Evolutionary conservation across 2,329 filamentous ascomycete genomes (phyloP).

Genomic region (Penicillium sp.): DNA sequence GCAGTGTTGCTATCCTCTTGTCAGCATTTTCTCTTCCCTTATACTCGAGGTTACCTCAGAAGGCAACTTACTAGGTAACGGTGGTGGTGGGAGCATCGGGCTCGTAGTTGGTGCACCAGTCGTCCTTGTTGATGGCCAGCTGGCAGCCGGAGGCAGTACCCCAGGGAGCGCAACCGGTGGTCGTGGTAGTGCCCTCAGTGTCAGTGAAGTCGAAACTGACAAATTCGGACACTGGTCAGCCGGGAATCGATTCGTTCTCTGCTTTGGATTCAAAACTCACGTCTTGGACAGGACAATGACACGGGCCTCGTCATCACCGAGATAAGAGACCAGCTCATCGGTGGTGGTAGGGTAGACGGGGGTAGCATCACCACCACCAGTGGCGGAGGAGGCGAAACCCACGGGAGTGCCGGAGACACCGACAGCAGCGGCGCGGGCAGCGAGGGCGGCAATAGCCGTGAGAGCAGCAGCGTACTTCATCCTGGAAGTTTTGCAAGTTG

Average conservation of each 20-base stretch:
- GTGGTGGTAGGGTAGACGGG: slow-evolving; percentile 4
- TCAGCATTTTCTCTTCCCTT: no score
- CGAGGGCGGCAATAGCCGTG: slow-evolving; percentile 1
- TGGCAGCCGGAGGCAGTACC: slow-evolving; percentile 5
- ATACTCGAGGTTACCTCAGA: no score
- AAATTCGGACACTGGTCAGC: no score
- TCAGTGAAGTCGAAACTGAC: slow-evolving; percentile 6
- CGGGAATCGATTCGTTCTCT: no score
- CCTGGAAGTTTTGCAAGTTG: neutral
- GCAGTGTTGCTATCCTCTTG: slow-evolving; percentile 1
- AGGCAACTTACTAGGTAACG: slow-evolving; percentile 6
- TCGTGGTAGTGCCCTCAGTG: neutral
- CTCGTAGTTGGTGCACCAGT: slow-evolving; percentile 7
- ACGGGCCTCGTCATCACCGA: slow-evolving; percentile 4
- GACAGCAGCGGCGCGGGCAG: slow-evolving; percentile 2
- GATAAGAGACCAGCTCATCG: slow-evolving; percentile 7
- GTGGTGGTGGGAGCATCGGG: slow-evolving; percentile 3
- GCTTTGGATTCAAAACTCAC: no score
- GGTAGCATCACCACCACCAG: slow-evolving; percentile 5
- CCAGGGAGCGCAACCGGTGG: slow-evolving; percentile 5
- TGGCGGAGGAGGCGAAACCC: slow-evolving; percentile 6
- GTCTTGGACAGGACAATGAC: slow-evolving; percentile 8
- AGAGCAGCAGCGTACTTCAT: slow-evolving; percentile 5
- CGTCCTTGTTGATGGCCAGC: slow-evolving; percentile 6
- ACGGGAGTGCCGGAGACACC: slow-evolving; percentile 3